Conservation (phyloP, 306 rosid species). For the Begonia fuchsioides region DNA sequence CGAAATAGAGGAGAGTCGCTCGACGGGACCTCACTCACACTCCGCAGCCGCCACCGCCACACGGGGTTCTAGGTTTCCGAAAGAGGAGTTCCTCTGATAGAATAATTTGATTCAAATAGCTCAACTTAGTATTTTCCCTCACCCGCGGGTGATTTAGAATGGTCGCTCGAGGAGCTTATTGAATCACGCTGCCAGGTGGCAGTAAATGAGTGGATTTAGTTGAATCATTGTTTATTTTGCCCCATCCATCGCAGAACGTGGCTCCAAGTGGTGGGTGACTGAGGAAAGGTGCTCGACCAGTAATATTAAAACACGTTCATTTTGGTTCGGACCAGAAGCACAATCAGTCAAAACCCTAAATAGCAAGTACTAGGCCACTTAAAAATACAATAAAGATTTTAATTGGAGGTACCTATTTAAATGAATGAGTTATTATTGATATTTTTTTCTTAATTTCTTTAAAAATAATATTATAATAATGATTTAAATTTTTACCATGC, state of each 20-base stretch:
- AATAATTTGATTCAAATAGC: constrained; percentile 99
- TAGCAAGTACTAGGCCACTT: no score
- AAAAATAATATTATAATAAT: no score
- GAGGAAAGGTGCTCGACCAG: background rate
- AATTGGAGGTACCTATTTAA: no score
- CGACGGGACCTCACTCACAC: constrained; percentile 18
- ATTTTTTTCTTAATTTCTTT: no score
- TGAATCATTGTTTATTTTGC: background rate
- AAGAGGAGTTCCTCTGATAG: constrained; percentile 62
- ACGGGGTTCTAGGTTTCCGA: constrained; percentile 75
- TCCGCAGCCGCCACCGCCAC: constrained; percentile 99
- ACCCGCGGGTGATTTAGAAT: constrained; percentile 43
- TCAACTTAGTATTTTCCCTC: constrained; percentile 27
- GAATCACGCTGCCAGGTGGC: constrained; percentile 20
- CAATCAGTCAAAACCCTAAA: constrained; percentile 2
- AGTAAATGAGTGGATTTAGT: accelerated
- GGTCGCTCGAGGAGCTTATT: constrained; percentile 3
- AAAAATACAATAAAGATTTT: no score
- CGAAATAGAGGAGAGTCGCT: constrained; percentile 5
- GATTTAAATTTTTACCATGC: no score
- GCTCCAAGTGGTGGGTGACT: constrained; percentile 21
- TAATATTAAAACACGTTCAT: background rate
- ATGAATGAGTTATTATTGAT: no score
- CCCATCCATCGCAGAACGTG: background rate
- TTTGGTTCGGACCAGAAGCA: background rate